Evolutionary conservation across 2,329 filamentous ascomycete genomes (phyloP), one percentile per base, ranked within the genome.

Genomic region (Clonostachys solani): DNA sequence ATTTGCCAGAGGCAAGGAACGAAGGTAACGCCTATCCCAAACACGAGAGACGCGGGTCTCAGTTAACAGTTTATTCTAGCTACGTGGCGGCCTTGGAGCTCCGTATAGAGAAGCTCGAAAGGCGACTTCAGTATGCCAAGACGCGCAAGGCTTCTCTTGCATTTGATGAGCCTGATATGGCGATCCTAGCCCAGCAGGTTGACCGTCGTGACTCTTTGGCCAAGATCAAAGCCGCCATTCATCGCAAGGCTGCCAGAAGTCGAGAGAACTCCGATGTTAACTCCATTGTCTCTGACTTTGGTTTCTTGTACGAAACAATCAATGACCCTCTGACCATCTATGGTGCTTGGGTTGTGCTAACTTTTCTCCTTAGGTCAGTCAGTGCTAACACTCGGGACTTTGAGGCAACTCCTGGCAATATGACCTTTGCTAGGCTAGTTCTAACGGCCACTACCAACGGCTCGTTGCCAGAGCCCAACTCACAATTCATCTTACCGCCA

Each of bases 31-130:
- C 7, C 17, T 4, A 38, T 16, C 23, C 40, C 29, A 43, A 38
- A 44, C 46, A 45, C 17, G 10, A n/a, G 33, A 12, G 41, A 13
- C 9, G 10, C 9, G 23, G 23, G 10, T 29, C 9, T 29, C 23
- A 29, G 10, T 44, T 49, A 19, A 51, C 45, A 46, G 18, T 45
- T 33, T 38, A n/a, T 13, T 48, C 40, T 40, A 87, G 84, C 67
- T 99, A 97, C 75, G 92, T 97, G 41, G 90, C 92, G 8, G 95
- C 92, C 1, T 77, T 99, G n/a, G 92, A 97, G 65, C 83, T 92
- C 15, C 85, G 89, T 49, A 86, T 95, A 55, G 92, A 97, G 64
- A 89, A 88, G 66, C 79, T 97, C 9, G 89, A 96, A 66, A 86
- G 83, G 61, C 84, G 84, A 48, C 78, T 96, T 42, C 75, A 80